These are phyloP conservation scores for Stentor roeselii DNA, from an alignment of 73 alveolate species.

Conservation along the genomic window DNA sequence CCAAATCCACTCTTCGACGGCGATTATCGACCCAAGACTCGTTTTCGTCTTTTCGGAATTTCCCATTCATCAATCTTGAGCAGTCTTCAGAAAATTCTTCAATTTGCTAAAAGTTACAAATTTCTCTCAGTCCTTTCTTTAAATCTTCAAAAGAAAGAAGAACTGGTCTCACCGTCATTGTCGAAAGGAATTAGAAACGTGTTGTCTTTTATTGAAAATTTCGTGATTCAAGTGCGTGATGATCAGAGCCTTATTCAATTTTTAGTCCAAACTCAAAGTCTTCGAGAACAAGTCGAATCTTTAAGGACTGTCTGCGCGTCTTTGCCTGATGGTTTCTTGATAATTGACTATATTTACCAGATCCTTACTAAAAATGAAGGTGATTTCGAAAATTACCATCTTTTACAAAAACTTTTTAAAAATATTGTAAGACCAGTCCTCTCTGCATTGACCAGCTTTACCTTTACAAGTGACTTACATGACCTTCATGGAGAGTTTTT, in stretches of 20 bases:
- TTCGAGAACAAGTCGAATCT: slow-evolving; percentile 14
- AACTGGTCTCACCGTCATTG: not conserved
- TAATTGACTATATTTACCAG: slow-evolving; percentile 8
- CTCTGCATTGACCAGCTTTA: not conserved
- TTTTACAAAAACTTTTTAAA: slow-evolving; percentile 1
- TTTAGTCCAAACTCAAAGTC: not conserved
- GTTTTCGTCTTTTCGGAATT: not conserved
- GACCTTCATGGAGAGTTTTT: not conserved
- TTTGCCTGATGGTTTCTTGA: not conserved
- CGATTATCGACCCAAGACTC: not conserved
- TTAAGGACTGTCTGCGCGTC: not conserved
- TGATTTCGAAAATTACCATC: slow-evolving; percentile 13
- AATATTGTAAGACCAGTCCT: not conserved
- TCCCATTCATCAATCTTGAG: not conserved
- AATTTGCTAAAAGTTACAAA: not conserved
- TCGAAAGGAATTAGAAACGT: not conserved
- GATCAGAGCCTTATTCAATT: not conserved
- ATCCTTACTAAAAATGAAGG: not conserved
- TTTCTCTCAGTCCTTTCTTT: not conserved
- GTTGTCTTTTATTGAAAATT: not conserved
- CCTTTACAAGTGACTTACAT: not conserved
- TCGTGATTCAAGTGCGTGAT: not conserved
- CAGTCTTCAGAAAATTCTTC: not conserved
- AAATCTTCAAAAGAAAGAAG: not conserved
- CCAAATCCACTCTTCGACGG: not conserved